Percentiles rank a stretch among this genome's conserved stretches.
These are phyloP conservation scores for Hirsutella thompsonii DNA, from an alignment of 2,329 filamentous ascomycete species.

Conservation along the genomic window DNA sequence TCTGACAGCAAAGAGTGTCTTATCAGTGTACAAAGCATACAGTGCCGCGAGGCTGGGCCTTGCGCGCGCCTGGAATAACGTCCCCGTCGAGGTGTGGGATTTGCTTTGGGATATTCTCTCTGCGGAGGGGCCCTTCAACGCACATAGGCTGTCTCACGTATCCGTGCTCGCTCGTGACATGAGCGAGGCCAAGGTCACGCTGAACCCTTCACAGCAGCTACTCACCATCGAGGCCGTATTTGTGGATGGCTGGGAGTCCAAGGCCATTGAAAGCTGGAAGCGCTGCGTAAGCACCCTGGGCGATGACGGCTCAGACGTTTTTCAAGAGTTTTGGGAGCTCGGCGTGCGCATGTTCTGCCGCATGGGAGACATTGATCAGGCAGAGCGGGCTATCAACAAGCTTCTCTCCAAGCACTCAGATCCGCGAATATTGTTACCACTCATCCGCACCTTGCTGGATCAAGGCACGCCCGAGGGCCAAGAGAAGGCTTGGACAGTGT, in stretches of 20 bases:
- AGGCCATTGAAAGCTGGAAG: conserved; percentile 53
- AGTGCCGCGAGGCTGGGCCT: conserved; percentile 30
- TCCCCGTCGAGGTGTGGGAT: conserved; percentile 51
- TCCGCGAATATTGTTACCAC: conserved; percentile 46
- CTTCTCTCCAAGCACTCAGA: conserved; percentile 37
- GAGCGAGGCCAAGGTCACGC: conserved; percentile 38
- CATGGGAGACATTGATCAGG: conserved; percentile 43
- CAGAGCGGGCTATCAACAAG: conserved; percentile 40
- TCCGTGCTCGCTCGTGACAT: conserved; percentile 54
- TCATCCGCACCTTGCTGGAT: conserved; percentile 56
- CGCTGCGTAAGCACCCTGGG: conserved; percentile 41
- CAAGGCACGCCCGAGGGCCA: conserved; percentile 30
- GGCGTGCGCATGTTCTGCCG: conserved; percentile 53
- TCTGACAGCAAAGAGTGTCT: conserved; percentile 21
- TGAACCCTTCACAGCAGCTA: conserved; percentile 47
- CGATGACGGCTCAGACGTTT: conserved; percentile 27
- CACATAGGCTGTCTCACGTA: conserved; percentile 47
- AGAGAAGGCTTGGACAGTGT: conserved; percentile 52
- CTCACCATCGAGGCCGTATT: conserved; percentile 58
- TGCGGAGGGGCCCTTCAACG: conserved; percentile 32
- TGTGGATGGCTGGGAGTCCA: conserved; percentile 43
- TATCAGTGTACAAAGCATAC: conserved; percentile 36
- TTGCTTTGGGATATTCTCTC: conserved; percentile 52
- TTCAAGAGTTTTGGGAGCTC: conserved; percentile 46
- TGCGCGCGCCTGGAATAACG: conserved; percentile 31